phyloP scores from a whole-genome alignment of 2,329 filamentous ascomycete genomes.

The Talaromyces islandicus region DNA sequence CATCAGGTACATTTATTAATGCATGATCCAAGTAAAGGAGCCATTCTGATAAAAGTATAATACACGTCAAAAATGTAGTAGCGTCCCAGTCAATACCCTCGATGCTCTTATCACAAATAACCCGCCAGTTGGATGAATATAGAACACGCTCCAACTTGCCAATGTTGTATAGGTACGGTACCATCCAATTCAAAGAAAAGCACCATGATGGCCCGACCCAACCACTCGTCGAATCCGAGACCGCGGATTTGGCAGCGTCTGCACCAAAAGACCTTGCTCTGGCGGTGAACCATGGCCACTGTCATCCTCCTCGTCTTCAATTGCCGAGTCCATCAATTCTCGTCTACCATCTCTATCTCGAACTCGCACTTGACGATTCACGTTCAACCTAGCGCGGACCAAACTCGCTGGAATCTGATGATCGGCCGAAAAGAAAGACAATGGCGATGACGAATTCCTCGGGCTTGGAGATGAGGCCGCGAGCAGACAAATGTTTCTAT shows the following conservation, averaged over 20 bases:
- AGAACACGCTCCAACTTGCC: background rate
- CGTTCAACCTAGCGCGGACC: background rate
- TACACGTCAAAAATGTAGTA: background rate
- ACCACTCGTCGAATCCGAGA: background rate
- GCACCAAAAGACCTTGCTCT: background rate
- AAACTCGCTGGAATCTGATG: background rate
- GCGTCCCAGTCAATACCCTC: background rate
- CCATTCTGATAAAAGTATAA: background rate
- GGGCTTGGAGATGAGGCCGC: background rate
- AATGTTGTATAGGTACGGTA: background rate
- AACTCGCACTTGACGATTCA: background rate
- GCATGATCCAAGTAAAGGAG: background rate
- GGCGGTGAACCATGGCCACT: background rate
- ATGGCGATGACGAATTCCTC: background rate
- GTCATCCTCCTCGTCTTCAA: background rate
- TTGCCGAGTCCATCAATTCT: background rate
- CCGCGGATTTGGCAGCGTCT: background rate
- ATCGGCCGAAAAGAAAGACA: background rate
- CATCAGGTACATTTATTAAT: background rate
- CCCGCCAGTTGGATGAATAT: background rate
- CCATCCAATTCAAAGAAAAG: background rate
- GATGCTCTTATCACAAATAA: background rate
- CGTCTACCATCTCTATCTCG: too few species aligned
- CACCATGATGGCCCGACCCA: background rate
- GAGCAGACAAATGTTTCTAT: background rate